These are phyloP conservation scores for Ustilago hordei DNA, from an alignment of 1,284 basidiomycete species.

Conservation along the genomic window DNA sequence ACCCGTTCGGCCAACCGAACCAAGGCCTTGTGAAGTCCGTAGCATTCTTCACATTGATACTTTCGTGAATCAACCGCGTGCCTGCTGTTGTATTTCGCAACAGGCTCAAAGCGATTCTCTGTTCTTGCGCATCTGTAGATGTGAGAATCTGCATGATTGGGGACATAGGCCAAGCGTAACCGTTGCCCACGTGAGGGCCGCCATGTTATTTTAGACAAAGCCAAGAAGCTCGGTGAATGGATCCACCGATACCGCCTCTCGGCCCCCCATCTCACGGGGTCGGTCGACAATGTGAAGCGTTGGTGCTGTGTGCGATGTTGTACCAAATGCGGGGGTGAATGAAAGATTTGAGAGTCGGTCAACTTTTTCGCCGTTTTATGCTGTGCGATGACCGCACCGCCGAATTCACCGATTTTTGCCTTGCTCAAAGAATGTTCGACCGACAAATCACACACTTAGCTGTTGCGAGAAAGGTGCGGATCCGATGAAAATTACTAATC, in stretches of 20 bases:
- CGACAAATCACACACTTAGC: background rate
- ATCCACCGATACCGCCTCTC: background rate
- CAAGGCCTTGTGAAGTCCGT: conserved; percentile 55
- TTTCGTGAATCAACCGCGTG: conserved; percentile 61
- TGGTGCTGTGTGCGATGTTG: background rate
- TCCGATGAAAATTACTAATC: conserved; percentile 18
- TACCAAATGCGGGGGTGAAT: conserved; percentile 6
- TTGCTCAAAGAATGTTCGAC: conserved; percentile 4
- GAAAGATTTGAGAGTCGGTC: conserved; percentile 22
- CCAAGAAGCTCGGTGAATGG: background rate
- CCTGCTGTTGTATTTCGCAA: conserved; percentile 58
- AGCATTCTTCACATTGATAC: conserved; percentile 54
- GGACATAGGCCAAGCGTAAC: conserved; percentile 63
- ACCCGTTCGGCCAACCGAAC: conserved; percentile 61
- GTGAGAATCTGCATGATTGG: conserved; percentile 58
- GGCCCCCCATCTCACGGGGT: background rate
- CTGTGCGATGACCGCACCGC: conserved; percentile 25
- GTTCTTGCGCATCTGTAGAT: conserved; percentile 47
- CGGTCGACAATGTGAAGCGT: background rate
- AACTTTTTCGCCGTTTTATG: conserved; percentile 6
- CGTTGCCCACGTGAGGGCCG: conserved; percentile 54
- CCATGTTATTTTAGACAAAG: conserved; percentile 16
- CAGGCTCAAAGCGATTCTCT: conserved; percentile 37
- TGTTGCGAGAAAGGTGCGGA: background rate
- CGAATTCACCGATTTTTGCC: background rate